Evolutionary conservation across 306 rosid genomes (phyloP).

Genomic region (Herpetospermum pedunculosum): DNA sequence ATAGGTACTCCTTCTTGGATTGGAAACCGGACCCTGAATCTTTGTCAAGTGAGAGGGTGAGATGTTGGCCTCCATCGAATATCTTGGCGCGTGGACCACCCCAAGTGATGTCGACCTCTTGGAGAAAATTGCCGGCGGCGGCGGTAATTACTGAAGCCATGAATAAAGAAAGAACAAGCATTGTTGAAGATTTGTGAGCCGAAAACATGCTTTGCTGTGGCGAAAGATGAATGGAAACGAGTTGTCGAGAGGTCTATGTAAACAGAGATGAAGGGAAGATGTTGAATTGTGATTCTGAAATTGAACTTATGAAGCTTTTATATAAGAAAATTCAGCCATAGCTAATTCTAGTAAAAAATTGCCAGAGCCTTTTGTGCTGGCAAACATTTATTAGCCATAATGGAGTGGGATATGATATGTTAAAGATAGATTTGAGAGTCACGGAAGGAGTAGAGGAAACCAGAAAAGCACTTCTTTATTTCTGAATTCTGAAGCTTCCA

Average conservation of each 20-base stretch:
- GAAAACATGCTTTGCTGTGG: conserved; percentile 8
- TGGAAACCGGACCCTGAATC: conserved; percentile 78
- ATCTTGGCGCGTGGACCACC: conserved; percentile 54
- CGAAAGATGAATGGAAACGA: background rate
- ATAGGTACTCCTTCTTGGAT: conserved; percentile 50
- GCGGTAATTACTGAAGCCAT: conserved; percentile 10
- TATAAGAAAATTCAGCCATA: conserved; percentile 4
- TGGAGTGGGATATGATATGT: background rate
- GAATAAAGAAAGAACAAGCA: conserved; percentile 10
- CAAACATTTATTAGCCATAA: background rate
- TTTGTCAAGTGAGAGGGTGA: conserved; percentile 62
- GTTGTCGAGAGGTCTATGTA: background rate
- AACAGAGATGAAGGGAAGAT: background rate
- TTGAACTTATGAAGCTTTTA: conserved; percentile 5
- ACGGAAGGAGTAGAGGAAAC: conserved; percentile 4
- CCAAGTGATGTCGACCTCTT: conserved; percentile 57
- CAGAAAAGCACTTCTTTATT: background rate
- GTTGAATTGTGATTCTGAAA: background rate
- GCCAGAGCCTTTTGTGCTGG: background rate
- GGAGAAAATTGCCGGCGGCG: conserved; percentile 44
- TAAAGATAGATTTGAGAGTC: background rate
- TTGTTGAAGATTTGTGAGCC: background rate
- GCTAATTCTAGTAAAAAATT: background rate
- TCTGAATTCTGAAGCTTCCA: conserved; percentile 3
- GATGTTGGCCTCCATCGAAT: conserved; percentile 39